Conservation (phyloP, 2,329 filamentous ascomycete genomes). For the Mycocentrospora acerina region DNA sequence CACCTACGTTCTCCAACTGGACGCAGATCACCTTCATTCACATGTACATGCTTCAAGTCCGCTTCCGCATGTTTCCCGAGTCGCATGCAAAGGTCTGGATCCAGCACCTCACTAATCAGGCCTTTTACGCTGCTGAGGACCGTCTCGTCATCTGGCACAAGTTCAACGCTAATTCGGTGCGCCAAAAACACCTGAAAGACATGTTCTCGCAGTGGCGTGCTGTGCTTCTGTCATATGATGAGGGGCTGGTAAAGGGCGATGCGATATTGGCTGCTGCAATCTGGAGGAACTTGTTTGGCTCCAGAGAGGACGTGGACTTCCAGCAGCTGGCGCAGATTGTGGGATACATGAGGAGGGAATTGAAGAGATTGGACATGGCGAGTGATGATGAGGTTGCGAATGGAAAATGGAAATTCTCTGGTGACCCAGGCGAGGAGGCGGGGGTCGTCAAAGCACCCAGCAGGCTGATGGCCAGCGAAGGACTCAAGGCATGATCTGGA, state of each 20-base stretch:
- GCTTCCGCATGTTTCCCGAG: conserved; percentile 75
- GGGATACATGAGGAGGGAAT: conserved; percentile 61
- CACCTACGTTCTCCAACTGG: conserved; percentile 92
- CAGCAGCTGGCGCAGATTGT: conserved; percentile 62
- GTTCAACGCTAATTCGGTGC: conserved; percentile 55
- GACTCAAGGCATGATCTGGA: conserved; percentile 8
- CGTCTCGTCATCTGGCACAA: conserved; percentile 81
- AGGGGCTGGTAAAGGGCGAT: conserved; percentile 75
- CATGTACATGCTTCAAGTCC: conserved; percentile 86
- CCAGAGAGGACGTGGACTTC: conserved; percentile 62
- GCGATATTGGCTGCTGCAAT: conserved; percentile 77
- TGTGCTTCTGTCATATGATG: conserved; percentile 79
- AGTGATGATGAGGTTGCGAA: conserved; percentile 54
- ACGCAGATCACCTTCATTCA: conserved; percentile 94
- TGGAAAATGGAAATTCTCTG: conserved; percentile 53
- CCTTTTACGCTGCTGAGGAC: conserved; percentile 86
- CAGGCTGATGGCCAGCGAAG: conserved; percentile 22
- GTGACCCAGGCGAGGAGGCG: conserved; percentile 45
- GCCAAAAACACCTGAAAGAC: conserved; percentile 73
- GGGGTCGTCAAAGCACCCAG: conserved; percentile 26
- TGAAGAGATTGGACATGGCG: conserved; percentile 56
- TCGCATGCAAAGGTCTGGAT: conserved; percentile 75
- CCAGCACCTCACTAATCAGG: conserved; percentile 90
- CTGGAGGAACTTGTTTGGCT: conserved; percentile 93
- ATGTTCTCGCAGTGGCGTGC: conserved; percentile 93